Conservation (phyloP, 345 rosid genomes). For the Linum lewisii region DNA sequence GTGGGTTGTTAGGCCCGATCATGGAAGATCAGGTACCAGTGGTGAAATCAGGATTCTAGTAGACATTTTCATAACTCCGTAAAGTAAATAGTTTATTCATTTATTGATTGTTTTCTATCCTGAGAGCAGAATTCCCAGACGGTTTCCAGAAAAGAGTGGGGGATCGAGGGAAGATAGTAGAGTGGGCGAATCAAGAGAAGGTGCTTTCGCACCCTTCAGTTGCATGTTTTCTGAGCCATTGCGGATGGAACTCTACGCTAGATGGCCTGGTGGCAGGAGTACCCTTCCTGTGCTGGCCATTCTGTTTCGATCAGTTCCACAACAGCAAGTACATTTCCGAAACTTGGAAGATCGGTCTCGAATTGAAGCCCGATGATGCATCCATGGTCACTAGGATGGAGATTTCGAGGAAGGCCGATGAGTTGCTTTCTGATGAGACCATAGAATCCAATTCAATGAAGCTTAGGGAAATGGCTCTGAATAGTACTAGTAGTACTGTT, state of each 20-base stretch:
- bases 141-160: neutral
- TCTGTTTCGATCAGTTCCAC: slow-evolving; percentile 34
- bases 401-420: too few species aligned
- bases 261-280: slow-evolving; percentile 40
- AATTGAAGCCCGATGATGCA: neutral
- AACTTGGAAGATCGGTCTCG: slow-evolving; percentile 16
- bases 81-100: too few species aligned
- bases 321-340: slow-evolving; percentile 33
- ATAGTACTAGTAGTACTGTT: too few species aligned
- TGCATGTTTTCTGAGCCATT: slow-evolving; percentile 32
- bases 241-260: slow-evolving; percentile 57
- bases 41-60: too few species aligned
- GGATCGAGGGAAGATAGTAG: neutral
- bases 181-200: slow-evolving; percentile 21
- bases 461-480: too few species aligned
- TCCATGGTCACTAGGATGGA: neutral
- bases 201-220: slow-evolving; percentile 15
- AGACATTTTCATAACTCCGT: too few species aligned
- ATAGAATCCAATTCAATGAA: too few species aligned
- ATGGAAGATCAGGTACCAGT: neutral
- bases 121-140: neutral
- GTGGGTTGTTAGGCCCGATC: slow-evolving; percentile 15
- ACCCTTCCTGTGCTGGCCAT: slow-evolving; percentile 49
- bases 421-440: too few species aligned
- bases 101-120: too few species aligned